Evolutionary conservation across 371 early-diverging fungal genomes (phyloP), one percentile per base, ranked within the genome.

Genomic region (Apophysomyces sp.): DNA sequence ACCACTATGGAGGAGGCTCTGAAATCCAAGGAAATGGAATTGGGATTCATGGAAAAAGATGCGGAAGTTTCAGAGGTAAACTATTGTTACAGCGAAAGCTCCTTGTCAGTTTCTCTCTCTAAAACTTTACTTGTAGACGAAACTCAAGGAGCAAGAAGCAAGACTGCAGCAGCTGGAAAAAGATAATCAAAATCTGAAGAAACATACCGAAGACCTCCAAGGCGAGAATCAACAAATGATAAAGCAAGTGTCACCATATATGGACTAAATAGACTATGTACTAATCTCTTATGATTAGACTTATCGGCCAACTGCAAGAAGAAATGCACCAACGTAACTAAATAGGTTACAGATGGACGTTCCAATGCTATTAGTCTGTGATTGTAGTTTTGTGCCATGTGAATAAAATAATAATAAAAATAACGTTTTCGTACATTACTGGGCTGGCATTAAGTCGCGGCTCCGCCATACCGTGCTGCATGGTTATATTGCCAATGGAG

Each of bases 51-150:
- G 37, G 69, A 75, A 26, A 63, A 69, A 44, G 81, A 81, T 26
- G 69, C 67, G 52, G 79, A 80, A 60, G 67, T 66, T 13, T 76
- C 74, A 21, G 84, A 84, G 75, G 84, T 81, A 78, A 62, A 55
- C 27, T 30, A 56, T 40, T 40, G 52, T 67, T 12, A 52, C 49
- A 52, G n/a, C 39, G 11, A 24, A 61, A 28, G 13, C n/a, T 15
- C 31, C 30, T 15, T 26, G 37, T 6, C 9, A 6, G 26, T 40
- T 37, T 34, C 11, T 18, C 9, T 53, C 8, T 31, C 16, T 16
- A 39, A 28, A 26, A 11, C 53, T 24, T 41, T 44, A 51, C n/a
- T 40, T 32, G n/a, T 66, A 77, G 76, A 53, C 61, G 18, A 77
- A 78, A 60, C 53, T 78, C 26, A 73, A 68, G 54, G 71, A 69